Evolutionary conservation across 1,284 basidiomycete species (phyloP), one percentile per base, ranked within the genome.

Genomic region (Marasmius oreades): DNA sequence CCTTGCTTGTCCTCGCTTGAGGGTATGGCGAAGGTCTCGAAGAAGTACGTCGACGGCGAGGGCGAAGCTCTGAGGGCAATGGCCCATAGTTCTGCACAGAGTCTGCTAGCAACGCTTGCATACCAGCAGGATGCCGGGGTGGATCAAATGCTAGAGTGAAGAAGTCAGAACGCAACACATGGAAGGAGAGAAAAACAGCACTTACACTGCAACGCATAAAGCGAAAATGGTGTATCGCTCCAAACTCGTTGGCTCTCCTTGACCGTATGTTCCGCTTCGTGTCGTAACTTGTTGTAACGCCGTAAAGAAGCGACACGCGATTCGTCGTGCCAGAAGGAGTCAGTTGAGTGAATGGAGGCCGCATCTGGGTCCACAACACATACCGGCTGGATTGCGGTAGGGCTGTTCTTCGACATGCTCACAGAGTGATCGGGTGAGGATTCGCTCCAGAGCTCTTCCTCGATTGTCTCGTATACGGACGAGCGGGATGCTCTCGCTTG

Each of bases 401-500:
- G 73, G 26, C 65, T 67, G 33, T 69, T 72, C 61, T 65, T 72
- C 8, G 70, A 68, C 6, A 59, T 52, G 16, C 68, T 31, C 0
- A 70, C 64, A 48, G 68, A 68, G 18, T 66, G 58, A 0, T 34
- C 31, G 1, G 58, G 58, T 3, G 55, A 56, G n/a, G 52, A 28
- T 1, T 77, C 71, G 50, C 70, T 73, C 1, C 76, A 75, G 6
- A 76, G 67, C 60, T 92, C 90, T 61, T 92, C 88, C 52, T 88
- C 77, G 54, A 92, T 92, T 0, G 86, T 90, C 66, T 90, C 88
- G 59, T 90, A 90, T 1, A 89, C 77, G 0, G 89, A 91, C 0
- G 82, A 74, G 2, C 85, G 77, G 10, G 86, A 86, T 12, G 78
- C 77, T 23, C 79, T 80, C 45, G 79, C 77, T 54, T 84, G 78